These are phyloP conservation scores for Blepharisma undulans DNA, from an alignment of 169 alveolate species.

Conservation along the genomic window DNA sequence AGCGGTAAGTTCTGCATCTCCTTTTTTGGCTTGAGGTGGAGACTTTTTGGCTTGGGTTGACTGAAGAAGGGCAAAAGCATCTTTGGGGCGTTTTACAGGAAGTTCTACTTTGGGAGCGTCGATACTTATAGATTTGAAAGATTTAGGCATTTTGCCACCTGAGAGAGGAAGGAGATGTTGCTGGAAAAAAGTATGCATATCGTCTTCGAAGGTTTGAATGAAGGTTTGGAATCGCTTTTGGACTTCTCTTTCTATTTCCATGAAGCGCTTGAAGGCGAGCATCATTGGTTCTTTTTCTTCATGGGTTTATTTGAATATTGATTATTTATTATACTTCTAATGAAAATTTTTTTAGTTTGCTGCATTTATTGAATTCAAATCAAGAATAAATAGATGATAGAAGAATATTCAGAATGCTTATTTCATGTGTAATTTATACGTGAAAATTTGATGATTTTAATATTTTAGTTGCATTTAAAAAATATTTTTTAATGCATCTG, in stretches of 20 bases:
- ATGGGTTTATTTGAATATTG: no score
- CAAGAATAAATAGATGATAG: no score
- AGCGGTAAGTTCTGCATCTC: neutral
- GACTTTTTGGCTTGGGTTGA: neutral
- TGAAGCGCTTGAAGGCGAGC: neutral
- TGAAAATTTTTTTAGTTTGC: no score
- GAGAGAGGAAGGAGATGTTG: neutral
- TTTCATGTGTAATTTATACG: no score
- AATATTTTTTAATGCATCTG: no score
- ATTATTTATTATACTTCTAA: no score
- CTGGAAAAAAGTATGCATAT: neutral
- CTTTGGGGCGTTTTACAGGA: neutral
- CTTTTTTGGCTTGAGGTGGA: neutral
- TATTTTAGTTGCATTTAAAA: no score
- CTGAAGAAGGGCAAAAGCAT: neutral
- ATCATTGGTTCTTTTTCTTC: neutral
- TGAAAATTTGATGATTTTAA: no score
- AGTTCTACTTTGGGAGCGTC: neutral
- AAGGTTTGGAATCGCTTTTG: neutral
- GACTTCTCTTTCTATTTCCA: neutral
- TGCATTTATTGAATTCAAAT: no score
- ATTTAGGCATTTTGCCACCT: neutral
- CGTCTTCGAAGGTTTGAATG: neutral
- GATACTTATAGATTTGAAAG: neutral
- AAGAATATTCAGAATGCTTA: no score